Percentiles rank a stretch among this genome's conserved stretches.
These are phyloP conservation scores for Saccharomycopsis fibuligera DNA, from an alignment of 805 yeast genomes.

Conservation along the genomic window DNA sequence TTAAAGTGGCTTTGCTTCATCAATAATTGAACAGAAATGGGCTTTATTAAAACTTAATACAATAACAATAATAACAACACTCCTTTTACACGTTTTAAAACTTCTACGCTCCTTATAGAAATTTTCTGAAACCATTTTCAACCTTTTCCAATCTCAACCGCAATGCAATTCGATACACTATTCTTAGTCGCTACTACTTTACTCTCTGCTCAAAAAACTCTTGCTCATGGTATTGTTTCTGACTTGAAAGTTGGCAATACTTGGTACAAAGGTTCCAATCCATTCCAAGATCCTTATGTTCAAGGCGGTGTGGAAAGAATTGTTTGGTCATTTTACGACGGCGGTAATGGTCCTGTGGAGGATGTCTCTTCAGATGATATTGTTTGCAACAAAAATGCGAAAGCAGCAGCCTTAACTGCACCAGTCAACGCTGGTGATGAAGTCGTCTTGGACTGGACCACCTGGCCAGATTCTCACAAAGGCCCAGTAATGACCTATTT, in stretches of 20 bases:
- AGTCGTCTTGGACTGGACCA: constrained; percentile 14
- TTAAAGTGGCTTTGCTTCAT: no score
- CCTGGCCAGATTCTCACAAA: not conserved
- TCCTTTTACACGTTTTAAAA: no score
- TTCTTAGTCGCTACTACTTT: not conserved
- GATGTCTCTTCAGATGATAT: constrained; percentile 12
- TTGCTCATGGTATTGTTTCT: constrained; percentile 5
- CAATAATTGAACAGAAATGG: no score
- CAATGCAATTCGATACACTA: not conserved
- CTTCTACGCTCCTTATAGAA: no score
- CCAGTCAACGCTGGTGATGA: constrained; percentile 17
- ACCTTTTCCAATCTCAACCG: no score
- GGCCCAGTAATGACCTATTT: not conserved
- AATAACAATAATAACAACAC: no score
- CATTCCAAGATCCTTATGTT: not conserved
- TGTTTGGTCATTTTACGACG: constrained; percentile 2
- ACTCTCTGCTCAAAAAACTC: not conserved
- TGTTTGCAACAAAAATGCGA: constrained; percentile 16
- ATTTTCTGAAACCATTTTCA: no score
- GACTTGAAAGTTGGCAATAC: constrained; percentile 2
- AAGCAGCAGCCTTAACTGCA: constrained; percentile 6
- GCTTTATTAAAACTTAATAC: no score
- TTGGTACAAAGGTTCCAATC: not conserved
- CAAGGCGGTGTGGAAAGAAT: no score
- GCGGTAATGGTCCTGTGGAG: constrained; percentile 13